phyloP scores from a whole-genome alignment of 2,329 filamentous ascomycete species.

The Talaromyces sp. region DNA sequence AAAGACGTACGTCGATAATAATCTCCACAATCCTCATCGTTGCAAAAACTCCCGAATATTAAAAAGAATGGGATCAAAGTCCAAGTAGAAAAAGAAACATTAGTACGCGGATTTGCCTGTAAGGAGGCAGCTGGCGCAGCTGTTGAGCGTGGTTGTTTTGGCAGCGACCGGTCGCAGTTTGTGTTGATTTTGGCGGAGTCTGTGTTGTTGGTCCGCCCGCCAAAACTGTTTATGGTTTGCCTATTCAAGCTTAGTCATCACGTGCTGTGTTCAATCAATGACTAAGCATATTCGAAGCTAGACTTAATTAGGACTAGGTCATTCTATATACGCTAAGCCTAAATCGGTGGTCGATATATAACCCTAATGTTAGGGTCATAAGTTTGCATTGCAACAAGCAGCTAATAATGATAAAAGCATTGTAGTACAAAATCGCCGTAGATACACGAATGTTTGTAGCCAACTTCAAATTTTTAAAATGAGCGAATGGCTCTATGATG shows the following conservation, averaged over 20 bases:
- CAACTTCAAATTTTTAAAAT: too few species aligned
- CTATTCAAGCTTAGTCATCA: slow-evolving; percentile 20
- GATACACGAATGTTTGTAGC: neutral
- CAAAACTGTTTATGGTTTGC: slow-evolving; percentile 24
- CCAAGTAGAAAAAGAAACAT: slow-evolving; percentile 27
- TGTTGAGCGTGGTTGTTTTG: slow-evolving; percentile 16
- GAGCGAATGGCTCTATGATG: too few species aligned
- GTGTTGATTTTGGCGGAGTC: slow-evolving; percentile 12
- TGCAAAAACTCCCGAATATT: slow-evolving; percentile 21
- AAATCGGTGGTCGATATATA: neutral
- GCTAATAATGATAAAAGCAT: neutral
- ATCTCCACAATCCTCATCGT: slow-evolving; percentile 51
- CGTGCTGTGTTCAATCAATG: neutral
- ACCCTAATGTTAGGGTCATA: neutral
- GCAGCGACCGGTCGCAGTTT: slow-evolving; percentile 12
- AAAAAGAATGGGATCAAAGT: neutral
- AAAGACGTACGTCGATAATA: slow-evolving; percentile 46
- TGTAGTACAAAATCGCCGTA: neutral
- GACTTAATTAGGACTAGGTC: neutral
- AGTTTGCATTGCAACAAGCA: neutral
- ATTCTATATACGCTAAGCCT: neutral
- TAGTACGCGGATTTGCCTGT: slow-evolving; percentile 21
- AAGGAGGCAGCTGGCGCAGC: slow-evolving; percentile 14
- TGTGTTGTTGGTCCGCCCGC: slow-evolving; percentile 18
- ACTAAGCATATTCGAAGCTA: neutral